Base-by-base conservation (phyloP, 441 rosid species). In the Erodium texanum region DNA sequence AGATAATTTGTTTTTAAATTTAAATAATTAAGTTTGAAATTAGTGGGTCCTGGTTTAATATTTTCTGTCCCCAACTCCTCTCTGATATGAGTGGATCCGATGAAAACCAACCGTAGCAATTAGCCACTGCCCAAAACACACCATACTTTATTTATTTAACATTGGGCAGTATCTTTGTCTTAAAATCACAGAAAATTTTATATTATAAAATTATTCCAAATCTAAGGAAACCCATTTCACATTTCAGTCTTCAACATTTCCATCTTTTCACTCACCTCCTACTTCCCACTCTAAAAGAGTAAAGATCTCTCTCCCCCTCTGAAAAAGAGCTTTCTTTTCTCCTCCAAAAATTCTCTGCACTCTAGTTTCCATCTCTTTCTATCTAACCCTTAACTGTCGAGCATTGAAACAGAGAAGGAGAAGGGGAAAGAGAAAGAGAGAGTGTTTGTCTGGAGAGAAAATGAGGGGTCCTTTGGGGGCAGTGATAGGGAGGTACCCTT, bases 401-500 rank as follows among this genome's bases (percentile, higher is more conserved):
- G 24, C 24, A 58, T 58, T 58, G 62, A 58, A 2, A 58, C 62
- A 50, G 58, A 50, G 58, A 58, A 58, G 24, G 61, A 50, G 18
- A 63, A n/a, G 48, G 61, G 16, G 48, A 22, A 24, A 45, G 65
- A 24, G 67, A 65, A 67, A 65, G 24, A 52, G 59, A 11, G 29
- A 2, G 5, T 18, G 64, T 63, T 54, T 68, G 66, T n/a, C 6
- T 20, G 20, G 22, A 67, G 73, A 73, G 78, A 85, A 58, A 20
- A 58, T 90, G 97, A 86, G 92, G 70, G 96, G 98, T 62, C 91
- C 96, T 75, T 74, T 93, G 65, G 98, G 97, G 64, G 87, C 95
- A 41, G 96, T 87, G 68, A 84, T 87, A 61, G 97, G 96, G 74
- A 89, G 96, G 78, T 85, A 89, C 74, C 87, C 93, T 23, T 87